phyloP scores from a whole-genome alignment of 2,329 filamentous ascomycete species.

The Neopestalotiopsis rosae region DNA sequence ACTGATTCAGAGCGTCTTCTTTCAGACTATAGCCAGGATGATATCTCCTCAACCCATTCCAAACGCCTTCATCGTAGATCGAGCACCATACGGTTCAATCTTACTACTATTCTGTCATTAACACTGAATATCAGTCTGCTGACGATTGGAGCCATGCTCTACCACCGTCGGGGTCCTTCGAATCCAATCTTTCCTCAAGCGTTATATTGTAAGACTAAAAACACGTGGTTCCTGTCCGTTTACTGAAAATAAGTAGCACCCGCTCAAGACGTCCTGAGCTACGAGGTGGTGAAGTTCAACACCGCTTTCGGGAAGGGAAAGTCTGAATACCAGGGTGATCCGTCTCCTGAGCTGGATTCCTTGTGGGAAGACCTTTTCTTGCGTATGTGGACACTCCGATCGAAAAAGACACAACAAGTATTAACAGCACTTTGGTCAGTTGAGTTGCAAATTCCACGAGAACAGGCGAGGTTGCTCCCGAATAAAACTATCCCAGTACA shows the following conservation, averaged over 20 bases:
- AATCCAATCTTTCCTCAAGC: conserved; percentile 5
- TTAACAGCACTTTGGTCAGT: not conserved
- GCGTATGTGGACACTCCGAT: not conserved
- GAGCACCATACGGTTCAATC: no score
- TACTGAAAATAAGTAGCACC: not conserved
- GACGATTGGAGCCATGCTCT: not conserved
- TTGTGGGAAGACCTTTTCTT: conserved; percentile 3
- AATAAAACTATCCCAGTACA: conserved; percentile 1
- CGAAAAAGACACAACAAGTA: no score
- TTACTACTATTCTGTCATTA: not conserved
- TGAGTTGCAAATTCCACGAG: not conserved
- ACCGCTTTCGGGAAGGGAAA: not conserved
- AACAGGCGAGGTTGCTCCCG: not conserved
- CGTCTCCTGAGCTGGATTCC: not conserved
- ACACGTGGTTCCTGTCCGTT: no score
- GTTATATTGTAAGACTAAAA: not conserved
- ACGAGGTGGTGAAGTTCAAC: conserved; percentile 5
- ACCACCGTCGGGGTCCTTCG: not conserved
- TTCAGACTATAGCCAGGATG: no score
- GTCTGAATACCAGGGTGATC: conserved; percentile 6
- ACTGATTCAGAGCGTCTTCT: no score
- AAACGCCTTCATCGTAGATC: no score
- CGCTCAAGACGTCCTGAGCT: not conserved
- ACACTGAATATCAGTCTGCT: not conserved
- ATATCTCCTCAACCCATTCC: no score